Base-by-base conservation (phyloP, 495 filamentous ascomycete genomes). In the Penicillium crystallinum region DNA sequence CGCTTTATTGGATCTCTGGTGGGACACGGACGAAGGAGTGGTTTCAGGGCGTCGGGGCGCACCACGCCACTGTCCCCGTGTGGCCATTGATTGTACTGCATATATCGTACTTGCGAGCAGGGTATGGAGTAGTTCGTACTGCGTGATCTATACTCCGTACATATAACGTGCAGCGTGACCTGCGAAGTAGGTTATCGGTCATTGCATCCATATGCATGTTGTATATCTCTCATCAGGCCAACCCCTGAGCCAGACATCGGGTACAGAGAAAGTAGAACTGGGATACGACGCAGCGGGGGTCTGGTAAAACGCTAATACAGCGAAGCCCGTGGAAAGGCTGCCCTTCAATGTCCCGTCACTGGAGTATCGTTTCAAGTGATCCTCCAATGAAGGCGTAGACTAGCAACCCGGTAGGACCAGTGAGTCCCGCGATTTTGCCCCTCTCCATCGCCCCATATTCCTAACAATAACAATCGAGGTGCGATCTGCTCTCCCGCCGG, bases 1-100 rank as follows among this genome's bases (percentile, higher is more conserved):
- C 60, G 50, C 17, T 37, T 43, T 17, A 56, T 56, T 54, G 58
- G 58, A 43, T 36, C 19, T 34, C 37, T 11, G 21, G 52, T 46
- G 45, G 61, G 47, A 58, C 55, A 51, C 55, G 57, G 17, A 19
- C 37, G 17, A 35, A 36, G 34, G 6, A 7, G 15, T 45, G 12
- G 17, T n/a, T 34, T 7, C 29, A 34, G 12, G 17, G 4, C 7
- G 0, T 23, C 6, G n/a, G n/a, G n/a, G 27, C 10, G 9, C 25
- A 36, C 34, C 4, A 15, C 3, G 2, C 34, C n/a, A 17, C 4
- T 36, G 7, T 10, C 11, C 1, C 4, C 42, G 9, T 2, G 22
- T 1, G 18, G 4, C 6, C 0, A 33, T 33, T 19, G 27, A 18
- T 45, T 12, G n/a, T 18, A 34, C 4, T 3, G 17, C 15, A 45